Percentiles rank a stretch among this genome's conserved stretches.
phyloP scores from a whole-genome alignment of 176 grass and related monocot genomes.

The Carex scoparia region DNA sequence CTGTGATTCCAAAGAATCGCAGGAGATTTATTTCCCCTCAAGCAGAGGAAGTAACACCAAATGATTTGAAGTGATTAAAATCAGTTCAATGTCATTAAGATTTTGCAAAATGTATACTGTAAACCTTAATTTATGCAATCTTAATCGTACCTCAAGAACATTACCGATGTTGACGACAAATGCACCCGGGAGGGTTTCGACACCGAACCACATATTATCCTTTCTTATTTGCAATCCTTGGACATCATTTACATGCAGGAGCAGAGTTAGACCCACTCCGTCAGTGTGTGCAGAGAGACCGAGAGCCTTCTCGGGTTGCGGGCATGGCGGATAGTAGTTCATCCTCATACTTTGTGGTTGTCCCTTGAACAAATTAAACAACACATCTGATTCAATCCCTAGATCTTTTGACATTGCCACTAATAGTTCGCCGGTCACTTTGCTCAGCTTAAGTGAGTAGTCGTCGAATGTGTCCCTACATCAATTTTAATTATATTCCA shows the following conservation, averaged over 20 bases:
- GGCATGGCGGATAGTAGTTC: constrained; percentile 42
- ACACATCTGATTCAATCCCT: constrained; percentile 19
- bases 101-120: background rate
- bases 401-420: constrained; percentile 28
- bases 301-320: constrained; percentile 14
- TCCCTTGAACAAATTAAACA: constrained; percentile 22
- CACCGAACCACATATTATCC: constrained; percentile 20
- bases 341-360: constrained; percentile 14
- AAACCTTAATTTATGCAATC: background rate
- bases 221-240: constrained; percentile 33
- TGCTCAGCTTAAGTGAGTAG: constrained; percentile 16
- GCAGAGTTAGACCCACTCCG: constrained; percentile 17
- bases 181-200: constrained; percentile 25
- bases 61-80: no score
- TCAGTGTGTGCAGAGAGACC: constrained; percentile 35
- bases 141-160: constrained; percentile 29
- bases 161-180: constrained; percentile 39
- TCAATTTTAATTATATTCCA: background rate
- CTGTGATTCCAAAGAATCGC: no score
- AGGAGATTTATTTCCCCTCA: no score
- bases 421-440: constrained; percentile 6
- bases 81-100: background rate
- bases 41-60: no score
- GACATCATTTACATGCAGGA: constrained; percentile 30
- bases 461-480: constrained; percentile 17